These are phyloP conservation scores for Colletotrichum sp. DNA, from an alignment of 2,329 filamentous ascomycete genomes.

Conservation along the genomic window DNA sequence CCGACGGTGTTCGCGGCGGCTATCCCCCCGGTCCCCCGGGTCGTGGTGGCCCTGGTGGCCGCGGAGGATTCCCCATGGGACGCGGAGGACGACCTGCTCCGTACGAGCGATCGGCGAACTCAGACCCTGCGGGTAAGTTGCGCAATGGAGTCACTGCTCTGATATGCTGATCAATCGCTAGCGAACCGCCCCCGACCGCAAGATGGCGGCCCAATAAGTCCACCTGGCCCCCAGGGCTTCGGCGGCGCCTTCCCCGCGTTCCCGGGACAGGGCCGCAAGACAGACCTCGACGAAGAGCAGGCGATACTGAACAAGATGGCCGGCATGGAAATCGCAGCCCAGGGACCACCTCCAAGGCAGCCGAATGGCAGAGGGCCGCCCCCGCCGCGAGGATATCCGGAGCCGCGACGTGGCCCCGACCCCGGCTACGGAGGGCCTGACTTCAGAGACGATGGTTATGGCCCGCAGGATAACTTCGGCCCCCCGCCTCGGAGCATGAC, in stretches of 20 bases:
- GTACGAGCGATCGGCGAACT: conserved; percentile 38
- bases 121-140: conserved; percentile 47
- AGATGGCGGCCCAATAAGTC: conserved; percentile 31
- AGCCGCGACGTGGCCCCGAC: conserved; percentile 27
- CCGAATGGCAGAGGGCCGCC: conserved; percentile 34
- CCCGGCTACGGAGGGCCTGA: conserved; percentile 35
- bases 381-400: conserved; percentile 32
- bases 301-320: conserved; percentile 47
- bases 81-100: conserved; percentile 46
- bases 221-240: conserved; percentile 29
- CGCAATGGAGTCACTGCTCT: not conserved
- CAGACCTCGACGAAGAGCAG: conserved; percentile 45
- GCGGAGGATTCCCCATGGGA: conserved; percentile 36
- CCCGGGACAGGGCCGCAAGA: conserved; percentile 42
- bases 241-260: conserved; percentile 45
- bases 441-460: conserved; percentile 42
- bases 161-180: conserved; percentile 9
- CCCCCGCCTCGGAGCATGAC: conserved; percentile 65
- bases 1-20: conserved; percentile 40
- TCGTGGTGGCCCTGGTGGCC: conserved; percentile 34
- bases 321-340: conserved; percentile 41
- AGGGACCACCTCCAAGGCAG: conserved; percentile 9
- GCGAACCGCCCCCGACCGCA: conserved; percentile 35
- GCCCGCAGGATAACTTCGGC: conserved; percentile 48
- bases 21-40: conserved; percentile 45